These are phyloP conservation scores for Ustilago loliicola DNA, from an alignment of 1,284 basidiomycete genomes.

Conservation along the genomic window DNA sequence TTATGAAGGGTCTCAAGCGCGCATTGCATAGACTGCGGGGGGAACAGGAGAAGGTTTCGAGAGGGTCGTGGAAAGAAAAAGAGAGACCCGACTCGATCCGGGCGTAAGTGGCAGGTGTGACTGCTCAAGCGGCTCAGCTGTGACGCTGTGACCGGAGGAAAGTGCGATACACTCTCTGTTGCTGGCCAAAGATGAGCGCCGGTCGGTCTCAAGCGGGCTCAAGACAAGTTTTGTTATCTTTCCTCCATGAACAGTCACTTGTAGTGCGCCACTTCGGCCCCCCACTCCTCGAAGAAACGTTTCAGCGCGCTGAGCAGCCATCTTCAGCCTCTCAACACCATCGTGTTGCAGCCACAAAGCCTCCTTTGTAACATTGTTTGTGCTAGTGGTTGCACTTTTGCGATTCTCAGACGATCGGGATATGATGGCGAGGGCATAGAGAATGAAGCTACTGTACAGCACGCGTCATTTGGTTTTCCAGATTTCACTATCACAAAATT, in stretches of 20 bases:
- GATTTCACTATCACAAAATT: too few relatives aligned
- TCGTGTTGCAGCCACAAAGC: neutral
- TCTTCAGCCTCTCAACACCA: neutral
- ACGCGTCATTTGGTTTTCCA: too few relatives aligned
- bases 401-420: too few relatives aligned
- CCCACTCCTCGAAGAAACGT: neutral
- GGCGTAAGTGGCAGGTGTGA: slow-evolving; percentile 3
- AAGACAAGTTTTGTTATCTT: neutral
- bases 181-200: neutral
- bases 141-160: neutral
- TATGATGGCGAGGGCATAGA: too few relatives aligned
- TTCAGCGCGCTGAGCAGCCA: neutral
- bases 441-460: too few relatives aligned
- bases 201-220: neutral
- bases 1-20: neutral
- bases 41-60: slow-evolving; percentile 9
- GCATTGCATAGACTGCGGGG: neutral
- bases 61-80: slow-evolving; percentile 10
- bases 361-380: neutral
- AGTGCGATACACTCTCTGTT: neutral
- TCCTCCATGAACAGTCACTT: neutral
- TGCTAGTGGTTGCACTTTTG: too few relatives aligned
- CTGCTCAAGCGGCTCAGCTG: neutral
- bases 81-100: slow-evolving; percentile 40
- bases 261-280: neutral